Conservation (phyloP, 805 yeast species). For the Nakazawaea sp. region DNA sequence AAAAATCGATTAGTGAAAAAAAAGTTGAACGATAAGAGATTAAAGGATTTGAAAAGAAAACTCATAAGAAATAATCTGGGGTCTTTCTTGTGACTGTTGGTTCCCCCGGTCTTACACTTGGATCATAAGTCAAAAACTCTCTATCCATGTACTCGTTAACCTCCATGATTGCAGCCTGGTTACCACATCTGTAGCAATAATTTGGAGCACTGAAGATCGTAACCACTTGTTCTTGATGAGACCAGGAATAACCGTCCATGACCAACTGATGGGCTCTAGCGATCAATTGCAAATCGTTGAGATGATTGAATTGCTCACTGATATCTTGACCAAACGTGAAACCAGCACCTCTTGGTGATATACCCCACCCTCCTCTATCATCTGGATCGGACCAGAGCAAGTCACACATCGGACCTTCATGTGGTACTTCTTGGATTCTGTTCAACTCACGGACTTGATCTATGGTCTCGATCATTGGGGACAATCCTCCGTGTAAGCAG, state of each 20-base stretch:
- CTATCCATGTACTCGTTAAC: constrained; percentile 90
- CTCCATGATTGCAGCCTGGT: constrained; percentile 97
- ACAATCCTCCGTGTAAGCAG: constrained; percentile 91
- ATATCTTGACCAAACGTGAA: constrained; percentile 97
- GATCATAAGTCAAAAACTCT: constrained; percentile 93
- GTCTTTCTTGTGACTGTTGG: constrained; percentile 96
- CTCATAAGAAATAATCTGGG: constrained; percentile 88
- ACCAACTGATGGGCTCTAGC: constrained; percentile 96
- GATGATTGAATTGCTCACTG: constrained; percentile 88
- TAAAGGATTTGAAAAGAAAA: background rate
- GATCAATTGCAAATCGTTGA: constrained; percentile 74
- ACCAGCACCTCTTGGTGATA: constrained; percentile 97
- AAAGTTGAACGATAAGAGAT: background rate
- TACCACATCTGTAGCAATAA: constrained; percentile 96
- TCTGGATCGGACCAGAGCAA: constrained; percentile 96
- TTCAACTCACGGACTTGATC: constrained; percentile 89
- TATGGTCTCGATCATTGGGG: constrained; percentile 90
- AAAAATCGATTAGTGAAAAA: background rate
- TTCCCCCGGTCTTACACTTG: constrained; percentile 95
- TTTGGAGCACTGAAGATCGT: constrained; percentile 95
- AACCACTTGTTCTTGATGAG: constrained; percentile 89
- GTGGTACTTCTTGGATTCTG: constrained; percentile 94
- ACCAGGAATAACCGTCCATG: constrained; percentile 97
- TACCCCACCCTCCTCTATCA: constrained; percentile 97
- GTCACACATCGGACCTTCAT: constrained; percentile 97